Evolutionary conservation across 441 rosid species (phyloP).

Genomic region (Codiaeum variegatum): DNA sequence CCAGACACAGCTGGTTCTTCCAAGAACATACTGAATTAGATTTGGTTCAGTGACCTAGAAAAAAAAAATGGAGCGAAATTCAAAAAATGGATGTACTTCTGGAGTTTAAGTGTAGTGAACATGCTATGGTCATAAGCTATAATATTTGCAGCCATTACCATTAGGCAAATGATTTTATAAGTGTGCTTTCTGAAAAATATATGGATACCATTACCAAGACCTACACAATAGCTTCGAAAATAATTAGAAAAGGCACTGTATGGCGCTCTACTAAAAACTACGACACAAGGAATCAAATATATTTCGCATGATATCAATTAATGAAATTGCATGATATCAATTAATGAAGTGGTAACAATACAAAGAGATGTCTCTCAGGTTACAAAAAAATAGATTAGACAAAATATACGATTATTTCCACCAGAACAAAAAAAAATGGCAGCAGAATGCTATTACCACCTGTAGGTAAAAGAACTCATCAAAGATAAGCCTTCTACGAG

Average conservation of each 20-base stretch:
- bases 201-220: not conserved
- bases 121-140: not conserved
- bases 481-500: slow-evolving; percentile 92
- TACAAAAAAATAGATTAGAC: not conserved
- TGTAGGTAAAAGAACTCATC: slow-evolving; percentile 95
- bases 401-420: slow-evolving; percentile 2
- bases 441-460: slow-evolving; percentile 39
- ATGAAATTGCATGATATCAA: not conserved
- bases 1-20: too few relatives aligned
- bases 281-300: not conserved
- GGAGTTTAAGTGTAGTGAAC: not conserved
- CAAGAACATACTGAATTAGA: too few relatives aligned
- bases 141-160: not conserved
- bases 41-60: not conserved
- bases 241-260: not conserved
- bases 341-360: not conserved
- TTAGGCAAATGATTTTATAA: not conserved
- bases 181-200: not conserved
- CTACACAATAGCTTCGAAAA: not conserved
- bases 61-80: not conserved
- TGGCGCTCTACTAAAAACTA: not conserved
- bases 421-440: slow-evolving; percentile 11
- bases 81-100: not conserved
- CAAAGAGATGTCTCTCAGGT: not conserved
- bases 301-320: too few relatives aligned